Base-by-base conservation (phyloP, 208 protist species). In the Leishmania turanica region DNA sequence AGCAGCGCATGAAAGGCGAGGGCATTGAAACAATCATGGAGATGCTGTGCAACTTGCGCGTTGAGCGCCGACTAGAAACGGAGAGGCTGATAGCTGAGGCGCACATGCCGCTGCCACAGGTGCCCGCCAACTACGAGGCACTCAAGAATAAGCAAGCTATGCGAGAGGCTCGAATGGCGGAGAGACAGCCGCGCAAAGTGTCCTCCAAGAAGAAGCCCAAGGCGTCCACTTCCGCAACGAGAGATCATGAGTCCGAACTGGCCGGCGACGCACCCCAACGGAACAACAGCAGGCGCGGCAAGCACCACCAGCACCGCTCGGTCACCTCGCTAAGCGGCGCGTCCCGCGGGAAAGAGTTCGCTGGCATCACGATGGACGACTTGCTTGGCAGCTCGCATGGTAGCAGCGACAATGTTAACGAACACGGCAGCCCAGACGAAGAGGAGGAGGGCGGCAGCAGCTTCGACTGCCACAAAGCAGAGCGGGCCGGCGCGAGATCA, bases 21-120 rank as follows among this genome's bases (percentile, higher is more conserved):
- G 92, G 93, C 2, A 89, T 95, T n/a, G 90, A 95, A 81, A 98
- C 93, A 13, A 97, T 98, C 69, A 97, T 98, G 92, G 96, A 98
- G 77, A 96, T 96, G 92, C 86, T 98, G 40, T 96, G 94, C 80
- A 88, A 85, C 62, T 84, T 96, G 79, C 92, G 94, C 17, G 90
- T 97, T 37, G 91, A 92, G 84, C 88, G 91, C 37, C 89, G 93
- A 8, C 66, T 87, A 31, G 78, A 90, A 79, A 86, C 87, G 78
- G 84, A 89, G 72, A 71, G 88, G 73, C 86, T 95, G 71, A 88
- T 82, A 62, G 86, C 64, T 73, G 83, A 87, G 51, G 86, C 78
- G 40, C 21, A 80, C 58, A 70, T 80, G 58, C 83, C 86, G 75
- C 56, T 93, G 40, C 91, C 91, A 40, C 78, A 81, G 64, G 84